Evolutionary conservation across 2,329 filamentous ascomycete genomes (phyloP).

Genomic region (Pestalotiopsis sp.): DNA sequence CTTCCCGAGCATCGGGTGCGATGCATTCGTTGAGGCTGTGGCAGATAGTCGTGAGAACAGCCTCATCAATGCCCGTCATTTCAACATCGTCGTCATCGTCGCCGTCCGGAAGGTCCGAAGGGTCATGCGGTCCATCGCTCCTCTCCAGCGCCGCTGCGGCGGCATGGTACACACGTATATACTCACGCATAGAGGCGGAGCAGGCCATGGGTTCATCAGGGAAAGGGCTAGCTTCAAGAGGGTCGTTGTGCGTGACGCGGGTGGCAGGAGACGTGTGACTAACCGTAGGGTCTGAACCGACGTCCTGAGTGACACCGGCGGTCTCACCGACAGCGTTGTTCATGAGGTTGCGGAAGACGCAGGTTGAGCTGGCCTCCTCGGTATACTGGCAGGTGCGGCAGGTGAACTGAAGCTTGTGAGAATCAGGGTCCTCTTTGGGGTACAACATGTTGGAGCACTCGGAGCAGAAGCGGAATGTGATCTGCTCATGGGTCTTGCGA

Average conservation of each 20-base stretch:
- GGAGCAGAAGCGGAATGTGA: conserved; percentile 96
- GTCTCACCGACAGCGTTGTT: conserved; percentile 92
- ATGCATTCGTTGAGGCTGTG: conserved; percentile 18
- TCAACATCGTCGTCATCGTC: too few species aligned
- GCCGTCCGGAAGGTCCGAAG: background rate
- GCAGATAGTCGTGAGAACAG: conserved; percentile 24
- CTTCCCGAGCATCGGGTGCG: too few species aligned
- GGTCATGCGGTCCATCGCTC: background rate
- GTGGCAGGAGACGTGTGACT: conserved; percentile 52
- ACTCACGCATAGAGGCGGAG: background rate
- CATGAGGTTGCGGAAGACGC: conserved; percentile 94
- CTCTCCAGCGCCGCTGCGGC: background rate
- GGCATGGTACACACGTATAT: background rate
- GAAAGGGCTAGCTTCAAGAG: background rate
- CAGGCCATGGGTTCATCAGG: conserved; percentile 1
- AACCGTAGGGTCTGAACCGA: conserved; percentile 98
- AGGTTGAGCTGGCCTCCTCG: conserved; percentile 83
- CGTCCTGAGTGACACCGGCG: conserved; percentile 95
- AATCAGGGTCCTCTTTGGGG: conserved; percentile 87
- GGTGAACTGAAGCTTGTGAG: conserved; percentile 87
- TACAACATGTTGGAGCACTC: conserved; percentile 99
- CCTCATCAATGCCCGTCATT: conserved; percentile 16
- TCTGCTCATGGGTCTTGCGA: conserved; percentile 69
- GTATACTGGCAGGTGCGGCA: conserved; percentile 95
- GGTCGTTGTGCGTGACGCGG: conserved; percentile 13